Evolutionary conservation across 108 stramenopile genomes (phyloP).

Genomic region (Fistulifera pelliculosa): DNA sequence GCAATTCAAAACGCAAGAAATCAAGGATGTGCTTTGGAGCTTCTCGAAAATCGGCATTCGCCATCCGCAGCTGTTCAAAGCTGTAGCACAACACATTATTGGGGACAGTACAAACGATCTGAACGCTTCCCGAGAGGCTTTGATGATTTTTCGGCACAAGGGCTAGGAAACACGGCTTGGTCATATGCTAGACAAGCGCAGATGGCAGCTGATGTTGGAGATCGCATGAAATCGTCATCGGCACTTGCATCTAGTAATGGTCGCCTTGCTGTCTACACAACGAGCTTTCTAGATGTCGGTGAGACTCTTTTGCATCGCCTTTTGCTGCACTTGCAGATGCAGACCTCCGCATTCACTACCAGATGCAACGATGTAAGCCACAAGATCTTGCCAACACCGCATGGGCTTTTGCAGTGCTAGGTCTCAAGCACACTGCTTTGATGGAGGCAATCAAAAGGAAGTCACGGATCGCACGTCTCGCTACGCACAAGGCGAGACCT

Average conservation of each 20-base stretch:
- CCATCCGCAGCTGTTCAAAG: slow-evolving; percentile 61
- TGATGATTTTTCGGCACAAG: slow-evolving; percentile 60
- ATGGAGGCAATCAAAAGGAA: slow-evolving; percentile 27
- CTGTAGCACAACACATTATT: slow-evolving; percentile 55
- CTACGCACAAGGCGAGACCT: slow-evolving; percentile 8
- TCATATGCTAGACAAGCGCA: slow-evolving; percentile 68
- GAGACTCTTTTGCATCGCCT: slow-evolving; percentile 51
- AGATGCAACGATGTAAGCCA: slow-evolving; percentile 36
- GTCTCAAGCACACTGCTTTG: slow-evolving; percentile 51
- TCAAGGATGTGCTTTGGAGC: slow-evolving; percentile 72
- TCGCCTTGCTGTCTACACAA: slow-evolving; percentile 59
- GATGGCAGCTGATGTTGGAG: slow-evolving; percentile 40
- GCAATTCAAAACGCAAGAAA: slow-evolving; percentile 73
- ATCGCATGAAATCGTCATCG: slow-evolving; percentile 26
- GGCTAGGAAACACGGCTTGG: slow-evolving; percentile 58
- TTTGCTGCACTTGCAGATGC: slow-evolving; percentile 43
- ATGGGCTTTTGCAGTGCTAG: slow-evolving; percentile 68
- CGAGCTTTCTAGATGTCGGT: slow-evolving; percentile 61
- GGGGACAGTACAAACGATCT: slow-evolving; percentile 13
- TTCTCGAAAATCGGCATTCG: slow-evolving; percentile 67
- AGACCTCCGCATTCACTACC: slow-evolving; percentile 25
- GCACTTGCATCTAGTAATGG: slow-evolving; percentile 35
- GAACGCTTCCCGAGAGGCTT: slow-evolving; percentile 32
- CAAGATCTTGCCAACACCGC: slow-evolving; percentile 67
- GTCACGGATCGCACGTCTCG: neutral